Base-by-base conservation (phyloP, 805 yeast genomes). In the Candida bentonensis region DNA sequence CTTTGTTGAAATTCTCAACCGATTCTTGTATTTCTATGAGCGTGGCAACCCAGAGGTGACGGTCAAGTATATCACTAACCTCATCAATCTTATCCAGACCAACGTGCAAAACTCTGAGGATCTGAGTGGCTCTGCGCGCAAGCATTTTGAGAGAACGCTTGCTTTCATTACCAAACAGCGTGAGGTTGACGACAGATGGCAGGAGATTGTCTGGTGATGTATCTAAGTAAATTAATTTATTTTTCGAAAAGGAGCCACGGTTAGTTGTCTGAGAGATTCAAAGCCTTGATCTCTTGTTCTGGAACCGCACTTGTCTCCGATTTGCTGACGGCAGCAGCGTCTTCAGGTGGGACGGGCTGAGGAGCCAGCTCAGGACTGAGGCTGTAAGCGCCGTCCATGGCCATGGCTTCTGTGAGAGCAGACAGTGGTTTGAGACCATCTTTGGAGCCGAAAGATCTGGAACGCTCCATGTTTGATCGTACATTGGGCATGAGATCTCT, bases 1-100 rank as follows among this genome's bases (percentile, higher is more conserved):
- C 45, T 88, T 89, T 65, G 79, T 89, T 40, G 97, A 92, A 63
- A 86, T 92, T 20, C 67, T 92, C 51, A 85, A 86, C 65, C 74
- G 86, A 49, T 86, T 94, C 49, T 63, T 89, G 28, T 85, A 87
- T 56, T 92, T 81, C 61, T 81, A 82, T 60, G 80, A 83, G 44
- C 88, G 82, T 53, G 95, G 92, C 2, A 81, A 79, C 52, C 73
- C 72, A 41, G 67, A 64, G 25, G 77, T 89, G 23, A 81, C 82
- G 36, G 69, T 78, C 34, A 75, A 76, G 53, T 86, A 86, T 55
- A 77, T 89, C 55, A 85, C 83, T 55, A 94, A 95, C 7, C 66
- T 92, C 49, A 81, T 92, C 46, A 94, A 85, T 51, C 69, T 92
- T 54, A 85, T 88, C 42, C 57, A 46, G 52, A 54, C 59, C 41